Evolutionary conservation across 2,329 filamentous ascomycete genomes (phyloP), one percentile per base, ranked within the genome.

Genomic region (Scytalidium lignicola): DNA sequence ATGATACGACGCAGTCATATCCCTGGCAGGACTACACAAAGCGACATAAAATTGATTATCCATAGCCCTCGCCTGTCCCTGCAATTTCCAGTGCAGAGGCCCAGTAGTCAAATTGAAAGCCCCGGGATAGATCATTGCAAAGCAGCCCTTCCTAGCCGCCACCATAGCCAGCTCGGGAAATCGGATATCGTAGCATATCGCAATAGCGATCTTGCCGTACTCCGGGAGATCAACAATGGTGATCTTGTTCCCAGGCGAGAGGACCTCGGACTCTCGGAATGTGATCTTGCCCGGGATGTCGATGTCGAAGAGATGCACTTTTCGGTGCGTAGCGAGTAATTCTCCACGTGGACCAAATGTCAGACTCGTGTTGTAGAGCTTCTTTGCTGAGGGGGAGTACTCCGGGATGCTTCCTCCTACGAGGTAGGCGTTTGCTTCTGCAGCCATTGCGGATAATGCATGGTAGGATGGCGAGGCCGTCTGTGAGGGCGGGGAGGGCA

Each of bases 231-330:
- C 87, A 21, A 97, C 76, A 3, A 97, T 70, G 0, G 92, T 96
- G 52, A 96, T 71, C 64, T 88, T 85, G 71, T 92, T 86, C 0
- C 93, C 93, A 0, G 92, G 84, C 19, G 81, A 86, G 28, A 99
- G 78, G 37, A 96, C 90, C 54, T 96, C 91, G 47, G 85, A 90
- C 71, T 99, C 93, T 55, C 80, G 81, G 72, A 99, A 99, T 12
- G 73, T 85, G 67, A 99, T 96, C 72, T 91, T 91, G 54, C 90
- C 92, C 1, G 93, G 93, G 55, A 99, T 97, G 67, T 95, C 86
- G 61, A 99, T 99, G 70, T 97, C 93, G 69, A 99, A 99, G 41
- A 99, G 78, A 70, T 99, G 93, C 41, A 93, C 84, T 73, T 99
- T 99, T 60, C 93, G 82, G 68, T 97, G 91, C 2, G 84, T 88